Evolutionary conservation across 164 flowering plant genomes (phyloP), one percentile per base, ranked within the genome.

Genomic region (Magnolia sinica): DNA sequence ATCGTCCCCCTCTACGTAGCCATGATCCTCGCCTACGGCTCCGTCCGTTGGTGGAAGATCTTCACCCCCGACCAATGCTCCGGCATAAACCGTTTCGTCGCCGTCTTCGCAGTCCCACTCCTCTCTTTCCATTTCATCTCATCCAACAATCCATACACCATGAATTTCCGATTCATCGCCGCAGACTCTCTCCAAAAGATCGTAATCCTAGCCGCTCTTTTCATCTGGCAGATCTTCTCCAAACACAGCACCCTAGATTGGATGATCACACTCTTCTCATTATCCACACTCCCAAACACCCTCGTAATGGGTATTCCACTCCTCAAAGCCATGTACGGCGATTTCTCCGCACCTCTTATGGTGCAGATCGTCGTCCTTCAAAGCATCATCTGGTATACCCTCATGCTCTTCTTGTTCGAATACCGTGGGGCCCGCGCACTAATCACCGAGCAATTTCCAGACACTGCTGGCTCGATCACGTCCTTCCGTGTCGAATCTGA

Each of bases 251-350:
- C 77, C 77, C 76, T 91, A 0, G 99, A 93, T 16, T 92, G 99
- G 98, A 81, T 88, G 88, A 95, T 93, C 79, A 95, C 98, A 1
- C 83, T 95, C 23, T 95, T 95, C 79, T 95, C 99, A 0, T 91
- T 95, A 58, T 92, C 98, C 11, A 88, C 97, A 3, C 92, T 93
- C 19, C 99, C 98, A 7, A 95, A 93, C 84, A 95, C 99, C 2
- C 93, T 95, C 9, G 99, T 95, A 55, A 93, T 95, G 97, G 98
- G 99, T 0, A 94, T 96, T 74, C 99, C 99, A 0, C 86, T 96
- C 6, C 77, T 96, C 13, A 85, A 75, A 52, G 98, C 94, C 85
- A 96, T 96, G 99, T 96, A 96, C 68, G 99, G 98, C 0, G 89
- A 88, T 2, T 87, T 81, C 81, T 92, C 98, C 0, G 98, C 88